Evolutionary conservation across 257 asterid genomes (phyloP), one percentile per base, ranked within the genome.

Genomic region (Catharanthus roseus): DNA sequence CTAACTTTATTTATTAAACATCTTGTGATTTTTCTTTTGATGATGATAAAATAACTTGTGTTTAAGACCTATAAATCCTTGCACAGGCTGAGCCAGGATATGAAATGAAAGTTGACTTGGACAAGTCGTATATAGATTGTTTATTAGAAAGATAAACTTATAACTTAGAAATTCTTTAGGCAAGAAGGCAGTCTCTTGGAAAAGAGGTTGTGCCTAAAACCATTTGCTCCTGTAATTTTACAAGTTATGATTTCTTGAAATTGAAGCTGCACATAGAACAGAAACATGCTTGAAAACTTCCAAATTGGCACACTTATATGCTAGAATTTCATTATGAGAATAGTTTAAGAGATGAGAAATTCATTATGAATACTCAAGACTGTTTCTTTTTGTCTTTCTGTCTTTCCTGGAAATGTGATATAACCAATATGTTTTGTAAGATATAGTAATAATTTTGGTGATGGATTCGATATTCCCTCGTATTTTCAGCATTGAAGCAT

Each of bases 401-500:
- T 8, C 55, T 16, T 16, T 15, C 55, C 55, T 18, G 6, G 61
- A 54, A 34, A 16, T 67, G 26, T 55, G 2, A 51, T 5, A 45
- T 53, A 4, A 8, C n/a, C 38, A 19, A 10, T 19, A 12, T 56
- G 42, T 18, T 12, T 11, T 51, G 58, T 5, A 9, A 23, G 49
- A 24, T 21, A 57, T 42, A 15, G 6, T 39, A 5, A 38, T 38
- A 38, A 1, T 26, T 19, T 71, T 68, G 26, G 38, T 12, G 5
- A 4, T 36, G 65, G 24, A 16, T 41, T 2, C 15, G 0, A 29
- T 24, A 10, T 39, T 54, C 64, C 23, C 3, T 16, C 29, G 9
- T 7, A 31, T 34, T 64, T 62, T 33, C 88, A 93, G 97, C 66
- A 87, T 90, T 50, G 98, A 89, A 67, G 84, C 89, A 31, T 90